Evolutionary conservation across 345 rosid genomes (phyloP).

Genomic region (Citrus hindsii): DNA sequence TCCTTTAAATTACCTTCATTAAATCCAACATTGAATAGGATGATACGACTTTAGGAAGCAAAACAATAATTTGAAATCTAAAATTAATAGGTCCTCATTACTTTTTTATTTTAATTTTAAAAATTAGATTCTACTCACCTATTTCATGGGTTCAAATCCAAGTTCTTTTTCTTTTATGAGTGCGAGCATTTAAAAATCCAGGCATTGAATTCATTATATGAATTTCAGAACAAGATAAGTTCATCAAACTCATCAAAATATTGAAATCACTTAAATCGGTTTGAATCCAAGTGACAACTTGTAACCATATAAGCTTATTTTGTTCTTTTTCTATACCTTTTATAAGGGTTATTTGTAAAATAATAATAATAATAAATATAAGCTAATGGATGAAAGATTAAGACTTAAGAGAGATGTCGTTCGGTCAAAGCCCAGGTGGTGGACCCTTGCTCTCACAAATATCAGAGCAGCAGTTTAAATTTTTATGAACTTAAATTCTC

Average conservation of each 20-base stretch:
- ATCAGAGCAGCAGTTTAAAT: fast-evolving
- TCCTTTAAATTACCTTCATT: not conserved
- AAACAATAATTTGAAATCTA: not conserved
- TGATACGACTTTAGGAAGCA: not conserved
- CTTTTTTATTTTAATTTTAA: not conserved
- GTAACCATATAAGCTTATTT: no score
- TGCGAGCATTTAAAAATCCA: no score
- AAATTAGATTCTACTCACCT: no score
- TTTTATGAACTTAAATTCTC: fast-evolving
- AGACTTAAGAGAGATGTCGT: fast-evolving
- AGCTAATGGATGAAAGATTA: not conserved
- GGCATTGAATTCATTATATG: no score
- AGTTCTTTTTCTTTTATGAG: not conserved
- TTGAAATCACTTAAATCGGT: not conserved
- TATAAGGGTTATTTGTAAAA: not conserved
- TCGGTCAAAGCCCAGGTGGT: fast-evolving
- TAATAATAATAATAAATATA: no score
- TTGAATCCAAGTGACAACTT: no score
- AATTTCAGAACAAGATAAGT: no score
- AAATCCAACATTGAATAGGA: not conserved
- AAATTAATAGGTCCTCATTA: not conserved
- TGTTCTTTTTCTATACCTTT: no score
- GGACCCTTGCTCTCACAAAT: no score
- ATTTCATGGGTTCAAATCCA: not conserved
- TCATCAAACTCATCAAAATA: no score